A percentile compares a stretch with the other conserved stretches of the same genome.
Conservation (phyloP, 805 yeast species). For the Barnettozyma botsteinii region DNA sequence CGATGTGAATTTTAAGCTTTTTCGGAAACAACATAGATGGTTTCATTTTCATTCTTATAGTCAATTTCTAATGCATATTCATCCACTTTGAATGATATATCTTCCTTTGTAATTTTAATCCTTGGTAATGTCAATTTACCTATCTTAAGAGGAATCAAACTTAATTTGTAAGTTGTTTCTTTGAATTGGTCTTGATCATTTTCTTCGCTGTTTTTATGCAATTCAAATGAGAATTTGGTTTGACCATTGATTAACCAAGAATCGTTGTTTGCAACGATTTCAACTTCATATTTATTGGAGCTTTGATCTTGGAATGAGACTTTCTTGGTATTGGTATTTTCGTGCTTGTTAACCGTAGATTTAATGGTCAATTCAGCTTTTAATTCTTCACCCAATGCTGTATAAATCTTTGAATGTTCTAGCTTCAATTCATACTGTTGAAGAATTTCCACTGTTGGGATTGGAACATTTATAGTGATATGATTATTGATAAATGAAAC, state of each 20-base stretch:
- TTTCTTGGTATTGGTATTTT: slow-evolving; percentile 12
- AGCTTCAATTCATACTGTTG: slow-evolving; percentile 47
- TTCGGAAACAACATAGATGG: slow-evolving; percentile 67
- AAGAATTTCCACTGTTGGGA: slow-evolving; percentile 55
- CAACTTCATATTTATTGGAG: slow-evolving; percentile 36
- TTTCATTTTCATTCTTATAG: slow-evolving; percentile 61
- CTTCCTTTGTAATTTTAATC: slow-evolving; percentile 38
- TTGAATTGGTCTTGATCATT: slow-evolving; percentile 12
- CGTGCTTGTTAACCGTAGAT: slow-evolving; percentile 29
- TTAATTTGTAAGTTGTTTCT: slow-evolving; percentile 29
- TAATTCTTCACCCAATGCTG: slow-evolving; percentile 60
- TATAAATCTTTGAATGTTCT: slow-evolving; percentile 36
- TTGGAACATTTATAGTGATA: slow-evolving; percentile 49
- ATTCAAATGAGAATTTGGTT: slow-evolving; percentile 45
- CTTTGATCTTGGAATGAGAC: slow-evolving; percentile 21
- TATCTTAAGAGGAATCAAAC: slow-evolving; percentile 66
- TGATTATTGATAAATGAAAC: slow-evolving; percentile 4
- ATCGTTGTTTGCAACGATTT: slow-evolving; percentile 49
- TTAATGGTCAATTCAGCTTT: slow-evolving; percentile 31
- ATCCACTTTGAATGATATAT: slow-evolving; percentile 25
- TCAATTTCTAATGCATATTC: slow-evolving; percentile 51
- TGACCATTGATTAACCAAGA: slow-evolving; percentile 80
- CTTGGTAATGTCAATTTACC: slow-evolving; percentile 71
- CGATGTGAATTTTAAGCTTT: neutral
- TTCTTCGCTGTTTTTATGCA: slow-evolving; percentile 20